Evolutionary conservation across 2,329 filamentous ascomycete species (phyloP).

Genomic region (Macrophomina tecta): DNA sequence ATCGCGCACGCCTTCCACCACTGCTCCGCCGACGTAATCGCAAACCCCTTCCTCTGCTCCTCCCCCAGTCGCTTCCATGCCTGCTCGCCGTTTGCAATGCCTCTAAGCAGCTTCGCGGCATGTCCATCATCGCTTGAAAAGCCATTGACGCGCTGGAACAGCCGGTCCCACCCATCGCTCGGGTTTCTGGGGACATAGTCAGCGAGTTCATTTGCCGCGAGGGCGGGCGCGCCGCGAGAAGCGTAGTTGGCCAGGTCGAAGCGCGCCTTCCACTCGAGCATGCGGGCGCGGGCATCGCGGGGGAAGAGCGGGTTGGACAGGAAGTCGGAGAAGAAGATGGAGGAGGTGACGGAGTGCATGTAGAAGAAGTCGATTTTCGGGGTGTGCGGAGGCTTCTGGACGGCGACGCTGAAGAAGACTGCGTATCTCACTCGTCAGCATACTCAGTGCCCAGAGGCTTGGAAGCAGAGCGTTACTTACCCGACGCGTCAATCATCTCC

Average conservation of each 20-base stretch:
- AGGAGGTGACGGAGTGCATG: conserved; percentile 78
- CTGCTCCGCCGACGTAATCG: conserved; percentile 55
- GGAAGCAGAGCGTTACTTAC: conserved; percentile 42
- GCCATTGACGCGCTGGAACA: conserved; percentile 54
- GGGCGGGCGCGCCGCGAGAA: conserved; percentile 67
- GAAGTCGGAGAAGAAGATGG: conserved; percentile 75
- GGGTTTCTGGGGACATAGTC: conserved; percentile 26
- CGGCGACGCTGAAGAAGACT: conserved; percentile 65
- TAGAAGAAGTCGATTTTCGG: conserved; percentile 83
- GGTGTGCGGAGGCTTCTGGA: conserved; percentile 67
- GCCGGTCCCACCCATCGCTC: conserved; percentile 49
- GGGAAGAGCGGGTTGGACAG: conserved; percentile 66
- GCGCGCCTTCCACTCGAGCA: conserved; percentile 84
- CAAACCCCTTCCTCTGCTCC: not conserved
- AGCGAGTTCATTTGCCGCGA: conserved; percentile 51
- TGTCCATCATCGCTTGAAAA: conserved; percentile 76
- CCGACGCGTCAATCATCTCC: conserved; percentile 73
- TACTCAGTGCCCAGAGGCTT: not conserved
- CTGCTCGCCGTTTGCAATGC: conserved; percentile 68
- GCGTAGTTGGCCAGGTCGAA: conserved; percentile 77
- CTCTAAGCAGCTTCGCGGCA: conserved; percentile 74
- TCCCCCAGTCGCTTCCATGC: conserved; percentile 39
- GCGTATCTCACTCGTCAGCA: not conserved
- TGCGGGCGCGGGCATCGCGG: conserved; percentile 64
- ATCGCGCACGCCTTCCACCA: conserved; percentile 69